Evolutionary conservation across 2,329 filamentous ascomycete genomes (phyloP).

Genomic region (Kalaharituber pfeilii): DNA sequence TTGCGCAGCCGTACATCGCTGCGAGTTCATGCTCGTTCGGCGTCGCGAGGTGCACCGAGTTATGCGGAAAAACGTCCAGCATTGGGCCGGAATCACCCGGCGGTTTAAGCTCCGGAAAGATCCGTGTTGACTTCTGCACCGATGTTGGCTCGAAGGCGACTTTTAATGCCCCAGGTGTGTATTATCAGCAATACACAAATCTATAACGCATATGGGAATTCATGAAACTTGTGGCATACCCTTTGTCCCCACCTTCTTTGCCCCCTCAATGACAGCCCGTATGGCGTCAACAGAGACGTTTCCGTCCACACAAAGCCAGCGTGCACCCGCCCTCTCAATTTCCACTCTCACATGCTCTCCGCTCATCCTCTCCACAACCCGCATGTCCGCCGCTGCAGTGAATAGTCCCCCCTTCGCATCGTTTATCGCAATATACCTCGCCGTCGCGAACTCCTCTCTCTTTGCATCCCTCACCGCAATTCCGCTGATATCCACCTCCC

Average conservation of each 20-base stretch:
- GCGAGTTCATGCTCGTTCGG: conserved; percentile 71
- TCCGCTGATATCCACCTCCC: conserved; percentile 46
- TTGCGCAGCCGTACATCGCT: conserved; percentile 59
- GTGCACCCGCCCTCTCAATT: conserved; percentile 26
- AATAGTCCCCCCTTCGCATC: conserved; percentile 65
- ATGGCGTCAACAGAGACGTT: conserved; percentile 62
- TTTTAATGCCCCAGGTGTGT: too few relatives aligned
- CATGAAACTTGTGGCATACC: too few relatives aligned
- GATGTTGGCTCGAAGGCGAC: conserved; percentile 85
- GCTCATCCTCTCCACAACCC: conserved; percentile 41
- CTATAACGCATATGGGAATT: too few relatives aligned
- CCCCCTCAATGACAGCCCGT: conserved; percentile 45
- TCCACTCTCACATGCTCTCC: neutral
- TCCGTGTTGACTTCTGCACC: conserved; percentile 52
- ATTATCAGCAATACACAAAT: too few relatives aligned
- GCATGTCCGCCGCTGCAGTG: conserved; percentile 94
- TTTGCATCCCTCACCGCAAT: conserved; percentile 41
- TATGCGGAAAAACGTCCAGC: conserved; percentile 38
- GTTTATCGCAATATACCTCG: conserved; percentile 84
- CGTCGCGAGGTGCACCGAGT: conserved; percentile 55
- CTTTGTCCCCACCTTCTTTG: neutral
- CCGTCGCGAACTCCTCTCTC: conserved; percentile 46
- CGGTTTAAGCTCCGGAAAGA: conserved; percentile 38
- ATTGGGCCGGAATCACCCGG: too few relatives aligned
- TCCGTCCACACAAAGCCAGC: conserved; percentile 68